phyloP scores from a whole-genome alignment of 225 moss, liverwort and hornwort species.

The Straminergon stramineum region DNA sequence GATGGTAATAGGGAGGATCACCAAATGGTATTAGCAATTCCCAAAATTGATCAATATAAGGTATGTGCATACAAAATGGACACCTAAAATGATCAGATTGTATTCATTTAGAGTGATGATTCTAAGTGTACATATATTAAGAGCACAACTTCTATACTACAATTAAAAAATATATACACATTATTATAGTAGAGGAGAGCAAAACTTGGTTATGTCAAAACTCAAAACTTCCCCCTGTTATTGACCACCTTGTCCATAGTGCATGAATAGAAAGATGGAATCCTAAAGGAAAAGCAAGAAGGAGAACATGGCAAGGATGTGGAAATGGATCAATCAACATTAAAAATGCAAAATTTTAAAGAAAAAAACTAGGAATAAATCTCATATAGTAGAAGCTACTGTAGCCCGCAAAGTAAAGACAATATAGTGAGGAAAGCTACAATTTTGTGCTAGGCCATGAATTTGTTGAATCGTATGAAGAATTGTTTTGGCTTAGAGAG shows the following conservation, averaged over 20 bases:
- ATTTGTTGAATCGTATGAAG: not conserved
- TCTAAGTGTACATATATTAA: not conserved
- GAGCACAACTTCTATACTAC: fast-evolving
- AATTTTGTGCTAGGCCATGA: fast-evolving
- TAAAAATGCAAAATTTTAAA: fast-evolving
- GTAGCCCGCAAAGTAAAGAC: not conserved
- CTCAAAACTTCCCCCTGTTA: fast-evolving
- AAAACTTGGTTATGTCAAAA: not conserved
- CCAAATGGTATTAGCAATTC: fast-evolving
- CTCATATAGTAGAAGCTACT: fast-evolving
- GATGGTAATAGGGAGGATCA: not conserved
- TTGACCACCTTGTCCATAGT: not conserved
- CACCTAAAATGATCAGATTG: fast-evolving
- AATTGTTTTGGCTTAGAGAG: not conserved
- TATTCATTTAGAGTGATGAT: not conserved
- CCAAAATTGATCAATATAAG: not conserved
- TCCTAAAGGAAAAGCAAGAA: not conserved
- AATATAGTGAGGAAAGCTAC: not conserved
- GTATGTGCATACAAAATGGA: fast-evolving
- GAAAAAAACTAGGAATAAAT: not conserved
- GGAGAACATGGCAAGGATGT: not conserved
- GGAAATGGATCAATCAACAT: not conserved
- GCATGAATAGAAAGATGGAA: fast-evolving
- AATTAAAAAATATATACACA: not conserved
- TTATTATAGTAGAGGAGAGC: fast-evolving